Base-by-base conservation (phyloP, 208 protist species). In the Lotmaria passim region DNA sequence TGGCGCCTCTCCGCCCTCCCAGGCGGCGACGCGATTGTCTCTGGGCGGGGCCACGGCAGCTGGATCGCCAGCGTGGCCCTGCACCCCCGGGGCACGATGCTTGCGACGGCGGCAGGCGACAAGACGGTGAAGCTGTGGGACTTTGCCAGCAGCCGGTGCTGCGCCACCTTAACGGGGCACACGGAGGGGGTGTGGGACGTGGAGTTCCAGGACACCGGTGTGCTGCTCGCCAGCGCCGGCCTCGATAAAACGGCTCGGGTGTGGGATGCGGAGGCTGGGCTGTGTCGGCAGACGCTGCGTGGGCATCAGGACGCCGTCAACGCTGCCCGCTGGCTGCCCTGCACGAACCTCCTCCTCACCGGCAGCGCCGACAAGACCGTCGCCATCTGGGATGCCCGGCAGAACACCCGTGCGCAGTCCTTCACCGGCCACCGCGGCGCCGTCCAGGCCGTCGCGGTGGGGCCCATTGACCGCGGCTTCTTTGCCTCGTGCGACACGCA, bases 81-180 rank as follows among this genome's bases (percentile, higher is more conserved):
- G 76, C 86, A 96, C 73, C 93, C 95, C 1, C 77, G 78, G 47
- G 97, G 97, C 48, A 95, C 94, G n/a, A 95, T 98, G 81, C 78
- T 98, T 11, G 97, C 94, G 4, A 99, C 98, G 12, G 84, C 78
- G 17, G 97, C 94, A n/a, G 98, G 96, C 12, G 98, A 99, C 71
- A 92, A 96, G 69, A 98, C 97, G 4, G 89, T 99, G 43, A 98
- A 98, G 82, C 58, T 99, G 26, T 99, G 98, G 98, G 96, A 99
- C 79, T 98, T 99, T 57, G 83, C 83, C 34, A 95, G 61, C 63
- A 90, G 87, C 52, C 79, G 78, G 41, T 99, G 96, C 75, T 59
- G 63, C 44, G 48, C 76, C 15, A 99, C 97, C 0, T 81, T 99
- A 24, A 78, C 63, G 5, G 97, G 93, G 38, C 98, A 99, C 84